Evolutionary conservation across 2,329 filamentous ascomycete genomes (phyloP).

Genomic region (Calcarisporium arbuscula): DNA sequence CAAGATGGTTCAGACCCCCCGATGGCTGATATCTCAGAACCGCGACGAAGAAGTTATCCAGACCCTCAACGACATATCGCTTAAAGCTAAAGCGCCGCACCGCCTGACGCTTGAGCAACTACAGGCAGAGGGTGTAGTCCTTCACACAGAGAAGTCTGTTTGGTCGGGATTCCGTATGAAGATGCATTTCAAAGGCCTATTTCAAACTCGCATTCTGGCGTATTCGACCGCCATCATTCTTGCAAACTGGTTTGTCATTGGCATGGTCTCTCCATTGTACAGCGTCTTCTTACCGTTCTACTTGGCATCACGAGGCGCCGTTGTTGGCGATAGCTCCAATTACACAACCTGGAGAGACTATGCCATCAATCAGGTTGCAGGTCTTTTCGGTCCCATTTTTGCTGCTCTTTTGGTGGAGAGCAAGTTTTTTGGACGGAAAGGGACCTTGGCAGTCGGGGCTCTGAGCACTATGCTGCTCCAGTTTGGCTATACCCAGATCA

Average conservation of each 20-base stretch:
- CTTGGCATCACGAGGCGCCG: constrained; percentile 5
- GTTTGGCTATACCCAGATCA: constrained; percentile 10
- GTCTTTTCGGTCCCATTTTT: constrained; percentile 6
- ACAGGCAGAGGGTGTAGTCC: constrained; percentile 7
- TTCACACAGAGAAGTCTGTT: constrained; percentile 9
- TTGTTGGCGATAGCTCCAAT: constrained; percentile 6
- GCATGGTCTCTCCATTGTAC: constrained; percentile 9
- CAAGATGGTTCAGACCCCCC: constrained; percentile 10
- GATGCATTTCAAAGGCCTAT: constrained; percentile 11
- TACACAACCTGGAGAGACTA: constrained; percentile 11
- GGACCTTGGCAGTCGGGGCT: constrained; percentile 6
- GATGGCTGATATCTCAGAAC: constrained; percentile 10
- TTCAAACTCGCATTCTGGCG: constrained; percentile 7
- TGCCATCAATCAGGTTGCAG: constrained; percentile 9
- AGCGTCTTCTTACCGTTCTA: constrained; percentile 8
- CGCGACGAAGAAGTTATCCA: constrained; percentile 9
- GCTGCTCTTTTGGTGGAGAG: constrained; percentile 6
- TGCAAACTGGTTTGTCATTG: constrained; percentile 11
- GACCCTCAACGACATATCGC: constrained; percentile 8
- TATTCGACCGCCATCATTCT: constrained; percentile 7
- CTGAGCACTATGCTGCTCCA: constrained; percentile 7
- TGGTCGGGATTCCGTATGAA: constrained; percentile 7
- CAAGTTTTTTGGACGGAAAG: constrained; percentile 7
- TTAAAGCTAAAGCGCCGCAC: constrained; percentile 2
- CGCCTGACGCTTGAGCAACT: constrained; percentile 7